Percentiles rank a stretch among this genome's conserved stretches.
Evolutionary conservation across 148 eudicot genomes (phyloP).

Genomic region (Agrostemma githago): DNA sequence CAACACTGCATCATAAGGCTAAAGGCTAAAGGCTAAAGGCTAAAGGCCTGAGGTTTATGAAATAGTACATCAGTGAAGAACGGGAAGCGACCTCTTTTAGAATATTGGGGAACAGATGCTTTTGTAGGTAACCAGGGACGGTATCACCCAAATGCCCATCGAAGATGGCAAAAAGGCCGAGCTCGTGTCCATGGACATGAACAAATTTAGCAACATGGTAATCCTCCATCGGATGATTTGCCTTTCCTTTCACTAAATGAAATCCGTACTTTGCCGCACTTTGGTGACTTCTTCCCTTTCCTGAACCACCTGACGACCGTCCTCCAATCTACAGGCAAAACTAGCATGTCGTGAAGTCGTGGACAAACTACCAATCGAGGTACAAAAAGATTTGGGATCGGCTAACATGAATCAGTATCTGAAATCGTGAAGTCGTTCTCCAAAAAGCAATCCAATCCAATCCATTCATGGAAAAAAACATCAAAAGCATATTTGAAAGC

Average conservation of each 20-base stretch:
- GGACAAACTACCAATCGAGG: no score
- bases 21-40: no score
- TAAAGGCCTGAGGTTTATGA: neutral
- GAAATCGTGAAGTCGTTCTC: neutral
- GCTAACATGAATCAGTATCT: no score
- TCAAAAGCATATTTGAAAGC: no score
- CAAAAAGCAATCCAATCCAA: no score
- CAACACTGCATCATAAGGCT: neutral
- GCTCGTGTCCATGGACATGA: conserved; percentile 43
- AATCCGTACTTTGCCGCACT: conserved; percentile 53
- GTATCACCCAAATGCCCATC: conserved; percentile 78
- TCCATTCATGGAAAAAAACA: no score
- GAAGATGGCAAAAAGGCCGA: conserved; percentile 78
- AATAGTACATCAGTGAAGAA: neutral
- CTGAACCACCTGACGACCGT: conserved; percentile 45
- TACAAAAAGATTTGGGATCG: neutral
- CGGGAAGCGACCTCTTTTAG: conserved; percentile 46
- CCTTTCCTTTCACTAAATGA: conserved; percentile 60
- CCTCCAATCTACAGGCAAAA: conserved; percentile 37
- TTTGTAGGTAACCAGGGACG: conserved; percentile 74
- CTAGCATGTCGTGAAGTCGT: neutral
- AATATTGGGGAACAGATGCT: conserved; percentile 65
- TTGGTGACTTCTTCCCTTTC: conserved; percentile 55
- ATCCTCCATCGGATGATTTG: conserved; percentile 84
- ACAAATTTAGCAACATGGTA: conserved; percentile 73